Evolutionary conservation across 2,329 filamentous ascomycete genomes (phyloP).

Genomic region (Colletotrichum sp.): DNA sequence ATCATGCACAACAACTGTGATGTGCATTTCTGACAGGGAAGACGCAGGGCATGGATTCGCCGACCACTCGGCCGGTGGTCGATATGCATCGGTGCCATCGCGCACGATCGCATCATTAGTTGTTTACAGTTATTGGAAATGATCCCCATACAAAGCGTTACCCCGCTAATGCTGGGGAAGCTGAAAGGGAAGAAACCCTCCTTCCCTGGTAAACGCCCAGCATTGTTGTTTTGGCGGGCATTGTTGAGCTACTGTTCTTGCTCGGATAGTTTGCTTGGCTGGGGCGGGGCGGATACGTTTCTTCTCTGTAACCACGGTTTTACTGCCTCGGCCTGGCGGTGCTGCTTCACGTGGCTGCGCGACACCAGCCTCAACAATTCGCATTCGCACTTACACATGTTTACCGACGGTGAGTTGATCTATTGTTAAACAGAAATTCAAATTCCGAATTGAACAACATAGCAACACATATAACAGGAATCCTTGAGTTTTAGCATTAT

Average conservation of each 20-base stretch:
- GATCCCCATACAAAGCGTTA: background rate
- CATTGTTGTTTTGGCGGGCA: background rate
- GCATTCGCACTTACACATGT: background rate
- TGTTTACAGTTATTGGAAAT: background rate
- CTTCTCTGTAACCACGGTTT: background rate
- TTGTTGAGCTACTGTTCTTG: background rate
- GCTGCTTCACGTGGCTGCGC: background rate
- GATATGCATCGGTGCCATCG: background rate
- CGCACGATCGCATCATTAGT: background rate
- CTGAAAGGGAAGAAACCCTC: background rate
- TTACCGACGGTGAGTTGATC: background rate
- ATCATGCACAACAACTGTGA: background rate
- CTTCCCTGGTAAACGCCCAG: background rate
- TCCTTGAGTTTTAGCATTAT: background rate
- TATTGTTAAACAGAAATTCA: background rate
- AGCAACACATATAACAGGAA: background rate
- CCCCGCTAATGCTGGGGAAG: background rate
- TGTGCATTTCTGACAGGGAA: background rate
- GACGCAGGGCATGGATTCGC: background rate
- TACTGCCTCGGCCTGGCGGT: slow-evolving; percentile 3
- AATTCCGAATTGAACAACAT: background rate
- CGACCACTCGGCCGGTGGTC: background rate
- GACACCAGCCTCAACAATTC: background rate
- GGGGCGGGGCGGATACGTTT: slow-evolving; percentile 1
- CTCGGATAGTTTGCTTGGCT: background rate